Evolutionary conservation across 2,329 filamentous ascomycete genomes (phyloP), one percentile per base, ranked within the genome.

Genomic region (Curvularia sp.): DNA sequence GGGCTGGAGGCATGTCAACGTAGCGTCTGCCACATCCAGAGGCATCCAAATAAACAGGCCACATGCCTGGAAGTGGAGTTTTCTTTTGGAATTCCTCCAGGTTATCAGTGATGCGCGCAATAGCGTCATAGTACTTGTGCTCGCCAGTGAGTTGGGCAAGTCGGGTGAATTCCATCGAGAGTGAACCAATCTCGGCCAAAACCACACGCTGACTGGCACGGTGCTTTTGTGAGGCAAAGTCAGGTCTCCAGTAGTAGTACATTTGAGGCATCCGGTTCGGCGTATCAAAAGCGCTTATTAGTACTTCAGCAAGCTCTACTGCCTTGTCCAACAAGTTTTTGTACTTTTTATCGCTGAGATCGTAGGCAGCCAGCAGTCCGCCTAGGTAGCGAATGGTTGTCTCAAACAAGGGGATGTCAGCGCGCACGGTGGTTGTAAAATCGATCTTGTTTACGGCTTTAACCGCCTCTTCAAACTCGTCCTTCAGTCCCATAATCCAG

Each of bases 301-400:
- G 78, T 69, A 90, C 76, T 57, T 88, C 84, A 20, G 84, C 88
- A 10, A 90, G 79, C 75, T 90, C 86, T 1, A 80, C 78, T 1
- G 88, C 87, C 72, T 90, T 90, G 41, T 77, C 77, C 39, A 90
- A 78, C 53, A 90, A 74, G n/a, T 79, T 78, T 26, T 72, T 71
- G 58, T 82, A 77, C 57, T 82, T 78, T 54, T 81, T 81, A 33
- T 79, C 80, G 66, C 86, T 89, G 22, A 91, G 73, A 69, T 91
- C 89, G 69, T 90, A 90, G 0, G 89, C 88, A n/a, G 86, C 84
- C 55, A 91, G 69, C 54, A 91, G 82, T 1, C 89, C 88, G 13
- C 89, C 89, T 0, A 91, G 81, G 69, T 91, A 91, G 42, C 89
- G 84, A 57, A 91, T 91, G 10, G 84, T 89, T 0, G 88, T 90